Conservation (phyloP, 23 red algal genomes). For the Chondrus crispus region DNA sequence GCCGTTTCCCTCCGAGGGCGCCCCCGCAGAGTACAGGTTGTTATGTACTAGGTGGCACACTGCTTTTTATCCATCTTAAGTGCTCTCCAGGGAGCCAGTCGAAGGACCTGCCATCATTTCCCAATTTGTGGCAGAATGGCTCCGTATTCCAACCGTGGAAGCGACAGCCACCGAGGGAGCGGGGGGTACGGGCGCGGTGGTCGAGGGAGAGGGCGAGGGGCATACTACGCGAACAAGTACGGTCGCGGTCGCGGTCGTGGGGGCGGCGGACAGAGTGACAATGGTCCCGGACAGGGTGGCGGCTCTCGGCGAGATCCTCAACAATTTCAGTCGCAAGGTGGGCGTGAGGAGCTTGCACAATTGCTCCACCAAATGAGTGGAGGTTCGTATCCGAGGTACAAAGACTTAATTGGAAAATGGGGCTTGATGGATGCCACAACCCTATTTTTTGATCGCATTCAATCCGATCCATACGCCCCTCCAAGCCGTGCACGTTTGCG, state of each 20-base stretch:
- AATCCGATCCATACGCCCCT: slow-evolving; percentile 67
- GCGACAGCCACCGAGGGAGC: not conserved
- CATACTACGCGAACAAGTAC: slow-evolving; percentile 19
- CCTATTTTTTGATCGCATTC: slow-evolving; percentile 62
- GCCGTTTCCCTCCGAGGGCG: too few relatives aligned
- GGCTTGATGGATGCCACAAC: not conserved
- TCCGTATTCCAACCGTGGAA: not conserved
- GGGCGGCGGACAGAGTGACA: not conserved
- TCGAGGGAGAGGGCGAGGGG: slow-evolving; percentile 15
- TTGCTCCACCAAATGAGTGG: slow-evolving; percentile 18
- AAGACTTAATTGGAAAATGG: slow-evolving; percentile 62
- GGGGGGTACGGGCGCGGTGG: not conserved
- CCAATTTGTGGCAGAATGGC: too few relatives aligned
- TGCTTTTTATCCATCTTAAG: too few relatives aligned
- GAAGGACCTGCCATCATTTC: too few relatives aligned
- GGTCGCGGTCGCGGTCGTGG: slow-evolving; percentile 45
- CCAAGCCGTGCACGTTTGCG: slow-evolving; percentile 44
- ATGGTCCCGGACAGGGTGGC: not conserved
- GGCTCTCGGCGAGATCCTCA: not conserved
- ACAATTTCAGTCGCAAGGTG: not conserved
- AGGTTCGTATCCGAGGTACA: slow-evolving; percentile 63
- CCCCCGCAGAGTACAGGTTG: too few relatives aligned
- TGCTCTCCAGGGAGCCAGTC: too few relatives aligned
- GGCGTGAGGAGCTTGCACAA: not conserved
- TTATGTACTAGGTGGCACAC: too few relatives aligned